Evolutionary conservation across 2,329 filamentous ascomycete species (phyloP).

Genomic region (Paraphoma chrysanthemicola): DNA sequence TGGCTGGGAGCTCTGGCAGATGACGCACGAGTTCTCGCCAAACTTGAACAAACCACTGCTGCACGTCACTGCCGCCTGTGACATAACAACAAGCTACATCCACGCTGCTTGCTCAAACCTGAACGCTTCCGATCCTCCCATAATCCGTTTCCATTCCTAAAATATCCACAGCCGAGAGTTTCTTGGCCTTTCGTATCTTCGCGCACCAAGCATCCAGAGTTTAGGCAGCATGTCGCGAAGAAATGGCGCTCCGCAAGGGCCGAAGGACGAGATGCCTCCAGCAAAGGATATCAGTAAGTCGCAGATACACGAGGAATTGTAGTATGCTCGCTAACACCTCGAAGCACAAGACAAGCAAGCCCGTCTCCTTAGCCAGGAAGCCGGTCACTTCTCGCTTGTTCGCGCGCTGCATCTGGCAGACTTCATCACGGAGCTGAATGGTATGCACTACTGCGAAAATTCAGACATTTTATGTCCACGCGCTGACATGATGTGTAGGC

Average conservation of each 20-base stretch:
- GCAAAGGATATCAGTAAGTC: constrained; percentile 54
- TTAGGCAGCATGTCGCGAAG: constrained; percentile 67
- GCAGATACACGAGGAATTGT: not conserved
- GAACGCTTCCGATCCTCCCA: not conserved
- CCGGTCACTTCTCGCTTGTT: constrained; percentile 72
- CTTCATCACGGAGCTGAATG: constrained; percentile 82
- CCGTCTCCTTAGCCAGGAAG: constrained; percentile 71
- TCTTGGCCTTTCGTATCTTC: constrained; percentile 1
- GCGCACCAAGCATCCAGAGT: not conserved
- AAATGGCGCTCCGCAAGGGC: constrained; percentile 58
- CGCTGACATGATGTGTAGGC: constrained; percentile 54
- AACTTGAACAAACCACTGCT: constrained; percentile 6
- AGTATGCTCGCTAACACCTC: constrained; percentile 10
- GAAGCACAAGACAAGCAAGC: constrained; percentile 78
- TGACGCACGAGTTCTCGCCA: constrained; percentile 16
- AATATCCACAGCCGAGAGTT: constrained; percentile 2
- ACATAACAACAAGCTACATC: constrained; percentile 5
- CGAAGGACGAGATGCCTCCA: constrained; percentile 50
- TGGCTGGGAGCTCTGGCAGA: constrained; percentile 5
- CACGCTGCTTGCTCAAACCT: not conserved
- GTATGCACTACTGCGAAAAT: constrained; percentile 44
- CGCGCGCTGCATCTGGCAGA: constrained; percentile 77
- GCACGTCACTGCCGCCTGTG: constrained; percentile 7
- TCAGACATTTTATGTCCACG: not conserved
- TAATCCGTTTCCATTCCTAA: constrained; percentile 1